A percentile compares a stretch with the other conserved stretches of the same genome.
These are phyloP conservation scores for Phytophthora hybrid DNA, from an alignment of 352 stramenopile genomes.

Conservation along the genomic window DNA sequence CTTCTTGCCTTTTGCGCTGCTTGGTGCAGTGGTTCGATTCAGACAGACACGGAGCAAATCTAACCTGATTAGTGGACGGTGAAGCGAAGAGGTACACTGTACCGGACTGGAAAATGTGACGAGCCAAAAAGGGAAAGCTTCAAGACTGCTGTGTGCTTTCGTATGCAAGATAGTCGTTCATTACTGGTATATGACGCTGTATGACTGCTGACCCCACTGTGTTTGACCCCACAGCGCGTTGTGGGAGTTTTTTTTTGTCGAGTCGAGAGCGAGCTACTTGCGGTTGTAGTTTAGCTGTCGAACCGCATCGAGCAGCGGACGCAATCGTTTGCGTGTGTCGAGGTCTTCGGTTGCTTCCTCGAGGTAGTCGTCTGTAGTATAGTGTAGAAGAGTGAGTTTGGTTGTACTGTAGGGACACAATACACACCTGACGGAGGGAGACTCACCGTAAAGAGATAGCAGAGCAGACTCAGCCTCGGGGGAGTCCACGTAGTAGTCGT, in stretches of 20 bases:
- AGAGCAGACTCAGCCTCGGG: slow-evolving; percentile 65
- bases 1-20: slow-evolving; percentile 9
- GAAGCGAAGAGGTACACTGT: slow-evolving; percentile 5
- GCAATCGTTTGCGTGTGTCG: slow-evolving; percentile 74
- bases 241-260: neutral
- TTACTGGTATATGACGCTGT: neutral
- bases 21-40: slow-evolving; percentile 6
- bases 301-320: slow-evolving; percentile 75
- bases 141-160: neutral
- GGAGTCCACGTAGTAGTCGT: slow-evolving; percentile 47
- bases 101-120: slow-evolving; percentile 20
- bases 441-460: slow-evolving; percentile 61
- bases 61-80: slow-evolving; percentile 17
- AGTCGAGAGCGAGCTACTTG: neutral
- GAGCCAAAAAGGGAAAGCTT: slow-evolving; percentile 12
- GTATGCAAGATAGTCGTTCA: neutral
- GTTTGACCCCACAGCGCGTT: neutral
- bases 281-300: slow-evolving; percentile 38
- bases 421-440: too few species aligned
- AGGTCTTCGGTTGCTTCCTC: slow-evolving; percentile 68
- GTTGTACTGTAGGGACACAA: neutral
- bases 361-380: slow-evolving; percentile 68
- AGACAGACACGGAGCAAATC: slow-evolving; percentile 14
- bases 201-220: neutral
- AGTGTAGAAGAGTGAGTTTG: neutral